These are phyloP conservation scores for Trichoderma asperellum DNA, from an alignment of 2,329 filamentous ascomycete species.

Conservation along the genomic window DNA sequence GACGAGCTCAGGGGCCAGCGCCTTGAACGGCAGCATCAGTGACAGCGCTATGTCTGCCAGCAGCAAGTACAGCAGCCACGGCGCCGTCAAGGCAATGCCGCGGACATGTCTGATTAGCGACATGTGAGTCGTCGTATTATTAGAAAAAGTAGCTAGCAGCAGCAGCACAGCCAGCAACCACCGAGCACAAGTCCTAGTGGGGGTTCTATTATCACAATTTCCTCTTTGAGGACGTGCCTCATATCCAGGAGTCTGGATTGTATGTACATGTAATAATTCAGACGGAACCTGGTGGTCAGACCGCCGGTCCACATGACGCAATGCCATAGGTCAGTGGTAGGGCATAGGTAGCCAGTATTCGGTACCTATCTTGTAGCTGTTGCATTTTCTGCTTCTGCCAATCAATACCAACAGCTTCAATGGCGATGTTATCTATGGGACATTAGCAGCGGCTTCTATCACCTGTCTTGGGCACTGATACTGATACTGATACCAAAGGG, in stretches of 20 bases:
- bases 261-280: neutral
- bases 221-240: neutral
- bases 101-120: conserved; percentile 45
- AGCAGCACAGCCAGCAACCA: neutral
- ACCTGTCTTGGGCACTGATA: neutral
- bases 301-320: conserved; percentile 11
- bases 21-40: conserved; percentile 52
- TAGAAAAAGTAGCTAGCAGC: neutral
- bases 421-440: neutral
- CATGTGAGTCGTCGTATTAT: conserved; percentile 6
- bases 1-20: conserved; percentile 52
- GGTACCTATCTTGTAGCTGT: neutral
- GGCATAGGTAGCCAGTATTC: neutral
- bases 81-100: conserved; percentile 49
- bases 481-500: neutral
- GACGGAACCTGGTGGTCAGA: conserved; percentile 10
- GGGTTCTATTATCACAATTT: conserved; percentile 1
- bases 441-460: neutral
- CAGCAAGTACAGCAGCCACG: conserved; percentile 59
- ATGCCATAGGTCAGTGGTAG: neutral
- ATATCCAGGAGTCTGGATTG: conserved; percentile 1
- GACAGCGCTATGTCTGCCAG: conserved; percentile 57
- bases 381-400: neutral
- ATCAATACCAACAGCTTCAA: neutral
- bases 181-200: neutral